phyloP scores from a whole-genome alignment of 306 rosid species.

The Purshia tridentata region DNA sequence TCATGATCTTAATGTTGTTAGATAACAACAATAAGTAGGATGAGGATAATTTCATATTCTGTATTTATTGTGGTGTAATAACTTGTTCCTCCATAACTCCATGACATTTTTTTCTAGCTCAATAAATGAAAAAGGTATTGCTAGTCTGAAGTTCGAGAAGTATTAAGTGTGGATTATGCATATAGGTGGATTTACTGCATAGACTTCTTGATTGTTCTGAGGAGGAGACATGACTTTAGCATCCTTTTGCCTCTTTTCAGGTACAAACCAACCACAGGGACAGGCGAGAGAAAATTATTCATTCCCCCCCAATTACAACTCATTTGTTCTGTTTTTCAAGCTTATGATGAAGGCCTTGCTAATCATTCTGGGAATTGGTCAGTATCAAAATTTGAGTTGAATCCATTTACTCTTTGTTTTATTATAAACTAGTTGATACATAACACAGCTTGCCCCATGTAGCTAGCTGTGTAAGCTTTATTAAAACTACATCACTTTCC shows the following conservation, averaged over 20 bases:
- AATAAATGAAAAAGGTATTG: neutral
- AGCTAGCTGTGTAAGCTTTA: neutral
- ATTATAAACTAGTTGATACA: neutral
- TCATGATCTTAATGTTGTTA: too few species aligned
- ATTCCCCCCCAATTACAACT: conserved; percentile 20
- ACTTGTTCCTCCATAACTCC: neutral
- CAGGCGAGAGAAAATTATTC: neutral
- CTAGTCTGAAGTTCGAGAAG: too few species aligned
- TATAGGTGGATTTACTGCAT: neutral
- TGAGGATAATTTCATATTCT: too few species aligned
- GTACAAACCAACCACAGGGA: neutral
- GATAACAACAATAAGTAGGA: too few species aligned
- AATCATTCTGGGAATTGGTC: conserved; percentile 30
- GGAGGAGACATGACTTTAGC: neutral
- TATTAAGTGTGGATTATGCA: neutral
- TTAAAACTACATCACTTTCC: neutral
- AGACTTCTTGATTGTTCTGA: neutral
- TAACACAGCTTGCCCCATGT: neutral
- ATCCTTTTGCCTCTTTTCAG: conserved; percentile 2
- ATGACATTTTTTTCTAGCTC: neutral
- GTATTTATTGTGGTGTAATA: neutral
- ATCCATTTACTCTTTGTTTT: neutral
- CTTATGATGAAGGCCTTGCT: conserved; percentile 23
- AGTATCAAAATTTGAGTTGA: neutral
- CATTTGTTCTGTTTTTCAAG: conserved; percentile 21